Conservation (phyloP, 805 yeast genomes). For the Lipomyces orientalis region DNA sequence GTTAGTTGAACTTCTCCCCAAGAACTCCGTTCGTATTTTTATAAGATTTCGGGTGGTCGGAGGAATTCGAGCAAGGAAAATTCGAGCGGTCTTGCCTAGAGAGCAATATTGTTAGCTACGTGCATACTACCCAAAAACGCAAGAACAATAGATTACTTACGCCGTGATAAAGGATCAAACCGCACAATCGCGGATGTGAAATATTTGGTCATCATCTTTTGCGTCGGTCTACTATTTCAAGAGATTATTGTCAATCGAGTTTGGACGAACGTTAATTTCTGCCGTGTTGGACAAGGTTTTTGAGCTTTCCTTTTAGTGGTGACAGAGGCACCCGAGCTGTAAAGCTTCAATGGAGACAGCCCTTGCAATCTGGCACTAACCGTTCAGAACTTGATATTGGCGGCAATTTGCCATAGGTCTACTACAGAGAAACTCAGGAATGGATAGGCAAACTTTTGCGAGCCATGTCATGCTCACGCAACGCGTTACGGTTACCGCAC, state of each 20-base stretch:
- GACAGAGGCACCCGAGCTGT: too few species aligned
- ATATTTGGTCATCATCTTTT: constrained; percentile 85
- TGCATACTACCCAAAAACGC: background rate
- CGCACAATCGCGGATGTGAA: constrained; percentile 76
- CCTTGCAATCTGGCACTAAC: background rate
- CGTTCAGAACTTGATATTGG: background rate
- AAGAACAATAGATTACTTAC: constrained; percentile 46
- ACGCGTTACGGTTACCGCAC: too few species aligned
- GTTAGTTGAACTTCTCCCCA: constrained; percentile 53
- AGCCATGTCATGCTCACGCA: too few species aligned
- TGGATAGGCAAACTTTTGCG: too few species aligned
- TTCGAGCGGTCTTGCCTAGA: constrained; percentile 75
- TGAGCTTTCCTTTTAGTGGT: too few species aligned
- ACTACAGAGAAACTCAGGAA: background rate
- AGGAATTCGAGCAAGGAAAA: constrained; percentile 80
- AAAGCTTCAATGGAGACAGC: too few species aligned
- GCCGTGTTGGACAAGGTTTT: background rate
- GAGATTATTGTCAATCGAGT: background rate
- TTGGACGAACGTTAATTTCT: background rate
- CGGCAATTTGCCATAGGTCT: background rate
- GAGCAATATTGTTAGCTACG: background rate
- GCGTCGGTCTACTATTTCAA: background rate
- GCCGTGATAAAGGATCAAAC: constrained; percentile 77
- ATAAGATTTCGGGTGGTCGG: constrained; percentile 69
- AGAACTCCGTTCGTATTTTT: constrained; percentile 66